Base-by-base conservation (phyloP, 2,329 filamentous ascomycete species). In the Gnomoniopsis smithogilvyi region DNA sequence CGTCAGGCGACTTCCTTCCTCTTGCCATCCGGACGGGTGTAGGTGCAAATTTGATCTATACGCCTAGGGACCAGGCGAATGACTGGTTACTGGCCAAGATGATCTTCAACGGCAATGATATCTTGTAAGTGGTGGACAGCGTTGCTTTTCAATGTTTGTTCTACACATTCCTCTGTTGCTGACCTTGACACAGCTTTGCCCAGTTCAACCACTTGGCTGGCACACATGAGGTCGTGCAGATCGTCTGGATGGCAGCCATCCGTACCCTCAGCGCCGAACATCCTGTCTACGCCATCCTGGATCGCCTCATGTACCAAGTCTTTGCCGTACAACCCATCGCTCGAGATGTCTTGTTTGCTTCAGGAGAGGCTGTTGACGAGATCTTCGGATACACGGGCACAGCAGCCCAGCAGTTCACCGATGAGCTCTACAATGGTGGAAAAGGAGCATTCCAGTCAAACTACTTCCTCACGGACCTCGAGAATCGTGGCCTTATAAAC, bases 51-150 rank as follows among this genome's bases (percentile, higher is more conserved):
- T 64, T 79, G 38, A 69, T 75, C 6, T 82, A 82, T 66, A 81
- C 79, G 2, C 78, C 78, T 2, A 64, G 70, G 1, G 79, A 82
- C 59, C 54, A 62, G 0, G 24, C 65, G 3, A 71, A 73, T n/a
- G 78, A 82, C 66, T 82, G 79, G 79, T 65, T 79, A 6, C 66
- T 82, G 4, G 80, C 79, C 6, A 81, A 82, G 68, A 75, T 80
- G 47, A 71, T 78, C 64, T 79, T 78, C 64, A 79, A 80, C 52
- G 66, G 70, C 26, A 80, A 81, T 53, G 77, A 81, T 62, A 69
- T 80, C 38, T 80, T 75, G 45, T 47, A 24, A 47, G 45, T 24
- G 3, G 3, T 19, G 41, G 17, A 4, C n/a, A 19, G 6, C n/a
- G n/a, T 2, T 19, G 17, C 19, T n/a, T 11, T 3, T 8, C 11